Percentiles rank a stretch among this genome's conserved stretches.
These are phyloP conservation scores for Rhizopogon vulgaris DNA, from an alignment of 768 basidiomycete genomes.

Conservation along the genomic window DNA sequence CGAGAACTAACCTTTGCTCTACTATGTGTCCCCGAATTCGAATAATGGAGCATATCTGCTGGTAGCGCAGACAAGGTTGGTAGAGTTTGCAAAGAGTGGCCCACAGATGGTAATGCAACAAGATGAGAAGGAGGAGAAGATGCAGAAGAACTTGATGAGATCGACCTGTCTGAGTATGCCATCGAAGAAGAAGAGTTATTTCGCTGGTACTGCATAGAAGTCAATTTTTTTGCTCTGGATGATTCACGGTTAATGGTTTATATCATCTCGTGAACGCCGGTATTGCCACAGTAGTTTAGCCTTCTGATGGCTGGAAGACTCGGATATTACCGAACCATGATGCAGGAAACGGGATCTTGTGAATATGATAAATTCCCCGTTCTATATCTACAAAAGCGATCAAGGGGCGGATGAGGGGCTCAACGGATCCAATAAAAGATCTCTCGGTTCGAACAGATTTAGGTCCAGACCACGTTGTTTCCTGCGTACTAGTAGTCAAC, in stretches of 20 bases:
- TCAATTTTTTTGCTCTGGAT: conserved; percentile 10
- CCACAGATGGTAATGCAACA: conserved; percentile 26
- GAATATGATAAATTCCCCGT: conserved; percentile 22
- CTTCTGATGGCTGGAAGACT: conserved; percentile 15
- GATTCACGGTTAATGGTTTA: conserved; percentile 13
- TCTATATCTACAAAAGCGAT: conserved; percentile 27
- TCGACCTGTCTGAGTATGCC: conserved; percentile 26
- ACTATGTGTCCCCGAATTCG: conserved; percentile 22
- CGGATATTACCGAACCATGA: conserved; percentile 32
- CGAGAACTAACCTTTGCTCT: conserved; percentile 21
- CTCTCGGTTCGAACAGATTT: conserved; percentile 19
- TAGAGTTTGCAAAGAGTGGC: conserved; percentile 24
- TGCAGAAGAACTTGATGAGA: conserved; percentile 25
- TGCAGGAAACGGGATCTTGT: conserved; percentile 29
- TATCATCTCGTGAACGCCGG: conserved; percentile 21
- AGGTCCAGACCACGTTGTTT: conserved; percentile 25
- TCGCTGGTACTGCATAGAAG: conserved; percentile 26
- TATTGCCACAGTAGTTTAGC: conserved; percentile 14
- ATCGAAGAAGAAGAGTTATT: conserved; percentile 26
- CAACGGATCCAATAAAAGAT: conserved; percentile 13
- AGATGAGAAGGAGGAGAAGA: conserved; percentile 25
- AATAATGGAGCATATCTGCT: conserved; percentile 25
- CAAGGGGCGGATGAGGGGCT: conserved; percentile 24
- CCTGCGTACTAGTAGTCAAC: conserved; percentile 23
- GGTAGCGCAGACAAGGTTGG: conserved; percentile 26